phyloP scores from a whole-genome alignment of 2,329 filamentous ascomycete species.

The Rutstroemia sp. region DNA sequence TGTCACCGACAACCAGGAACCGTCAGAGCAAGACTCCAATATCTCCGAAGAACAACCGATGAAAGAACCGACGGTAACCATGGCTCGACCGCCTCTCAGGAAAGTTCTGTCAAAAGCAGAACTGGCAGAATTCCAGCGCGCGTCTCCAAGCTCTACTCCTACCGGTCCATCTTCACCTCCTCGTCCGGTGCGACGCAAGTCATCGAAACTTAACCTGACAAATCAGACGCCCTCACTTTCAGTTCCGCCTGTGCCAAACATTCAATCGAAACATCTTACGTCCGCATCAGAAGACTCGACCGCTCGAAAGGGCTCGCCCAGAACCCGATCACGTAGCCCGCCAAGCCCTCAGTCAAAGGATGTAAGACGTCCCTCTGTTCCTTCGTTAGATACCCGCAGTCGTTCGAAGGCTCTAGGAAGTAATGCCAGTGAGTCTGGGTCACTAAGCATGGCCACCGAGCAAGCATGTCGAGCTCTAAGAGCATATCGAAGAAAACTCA shows the following conservation, averaged over 20 bases:
- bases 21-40: slow-evolving; percentile 10
- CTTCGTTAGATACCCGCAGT: slow-evolving; percentile 38
- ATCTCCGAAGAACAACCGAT: slow-evolving; percentile 26
- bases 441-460: slow-evolving; percentile 55
- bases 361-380: slow-evolving; percentile 46
- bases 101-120: slow-evolving; percentile 84
- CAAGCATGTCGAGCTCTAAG: slow-evolving; percentile 55
- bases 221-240: slow-evolving; percentile 41
- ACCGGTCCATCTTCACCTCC: slow-evolving; percentile 48
- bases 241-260: slow-evolving; percentile 19
- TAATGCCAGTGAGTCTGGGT: slow-evolving; percentile 41
- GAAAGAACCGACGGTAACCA: slow-evolving; percentile 37
- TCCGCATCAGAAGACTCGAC: slow-evolving; percentile 25
- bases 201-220: slow-evolving; percentile 45
- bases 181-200: slow-evolving; percentile 44
- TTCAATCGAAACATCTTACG: slow-evolving; percentile 21
- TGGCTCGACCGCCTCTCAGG: slow-evolving; percentile 66
- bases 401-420: slow-evolving; percentile 40
- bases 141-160: slow-evolving; percentile 33
- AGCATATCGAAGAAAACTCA: slow-evolving; percentile 55
- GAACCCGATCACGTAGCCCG: slow-evolving; percentile 27
- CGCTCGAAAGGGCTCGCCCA: slow-evolving; percentile 13
- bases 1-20: slow-evolving; percentile 16
- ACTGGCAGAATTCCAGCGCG: slow-evolving; percentile 67
- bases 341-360: slow-evolving; percentile 18